Evolutionary conservation across 2,329 filamentous ascomycete genomes (phyloP), one percentile per base, ranked within the genome.

Genomic region (Exophiala dermatitidis): DNA sequence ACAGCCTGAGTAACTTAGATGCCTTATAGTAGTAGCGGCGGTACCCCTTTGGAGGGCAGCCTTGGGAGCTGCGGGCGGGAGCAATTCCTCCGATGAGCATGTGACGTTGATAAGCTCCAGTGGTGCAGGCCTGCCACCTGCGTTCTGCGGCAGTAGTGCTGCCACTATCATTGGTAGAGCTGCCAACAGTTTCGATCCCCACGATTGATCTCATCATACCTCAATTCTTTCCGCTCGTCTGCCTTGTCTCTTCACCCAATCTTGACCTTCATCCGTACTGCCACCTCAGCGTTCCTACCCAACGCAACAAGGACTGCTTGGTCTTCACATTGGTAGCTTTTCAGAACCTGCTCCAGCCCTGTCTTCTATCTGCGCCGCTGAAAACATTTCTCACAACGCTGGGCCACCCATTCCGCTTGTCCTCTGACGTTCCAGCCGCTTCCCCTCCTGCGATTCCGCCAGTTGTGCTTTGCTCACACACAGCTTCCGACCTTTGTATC

Each of bases 141-240:
- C 37, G 5, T 12, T 7, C 37, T 34, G 33, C 31, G n/a, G 19
- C 19, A 19, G 19, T 19, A 19, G 19, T 19, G 19, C 19, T 19
- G 19, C 19, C 19, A 19, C 19, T 19, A 19, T 19, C 19, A 19
- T 19, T 19, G 19, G 19, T 19, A 19, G 19, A 33, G 38, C 48
- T 56, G 53, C 53, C 53, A 56, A 52, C 53, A 41, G 28, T 26
- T 41, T 41, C 38, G 38, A 28, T 28, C 54, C 54, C 50, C 54
- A 56, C 54, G 50, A 49, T 46, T 53, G 49, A 56, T 50, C 50
- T 56, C 54, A 52, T 56, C 48, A 19, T 5, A 8, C 36, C n/a
- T 40, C 26, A 29, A 30, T 36, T 29, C 32, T 34, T 40, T 28
- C 34, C 36, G 32, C 36, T 5, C 10, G 6, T 41, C 36, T 42